Base-by-base conservation (phyloP, 148 eudicot species). In the Rheum nobile region DNA sequence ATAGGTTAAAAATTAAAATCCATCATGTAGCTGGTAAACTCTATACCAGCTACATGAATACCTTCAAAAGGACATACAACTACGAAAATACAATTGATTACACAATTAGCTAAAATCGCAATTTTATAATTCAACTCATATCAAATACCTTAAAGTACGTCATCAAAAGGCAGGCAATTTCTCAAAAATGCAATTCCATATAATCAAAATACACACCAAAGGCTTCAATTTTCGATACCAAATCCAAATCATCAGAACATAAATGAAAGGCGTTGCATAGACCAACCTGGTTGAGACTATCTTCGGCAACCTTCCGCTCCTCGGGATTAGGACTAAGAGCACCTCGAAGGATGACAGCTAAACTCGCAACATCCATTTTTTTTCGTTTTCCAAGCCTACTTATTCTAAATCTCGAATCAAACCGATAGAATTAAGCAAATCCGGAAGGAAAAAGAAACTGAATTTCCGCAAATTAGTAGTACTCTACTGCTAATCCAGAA, bases 271-370 rank as follows among this genome's bases (percentile, higher is more conserved):
- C 19, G 34, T 59, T 59, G 37, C 67, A 12, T 50, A 28, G 14
- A 59, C 67, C 8, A 39, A 89, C 98, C 91, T 91, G 98, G 84
- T 86, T 88, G 35, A 93, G 97, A 61, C 88, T 86, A 6, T 90
- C 85, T 78, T 96, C 99, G 74, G 94, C 99, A 7, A 97, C 91
- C 75, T 89, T 96, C 43, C 99, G 89, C 78, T 96, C 92, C 79
- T 82, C 89, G 0, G 90, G 99, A 82, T 88, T 92, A 65, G 90
- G 94, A 79, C 97, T 92, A 19, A 96, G 91, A 3, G 97, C 97
- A 71, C 94, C 97, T 50, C 85, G 94, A 46, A 96, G 90, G 37
- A 96, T 77, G 6, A 90, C 79, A 28, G 88, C 88, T 48, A 96
- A 82, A 74, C 87, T 89, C n/a, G 79, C 88, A 81, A 86, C 92